Evolutionary conservation across 2,329 filamentous ascomycete species (phyloP).

Genomic region (Fonsecaea pedrosoi): DNA sequence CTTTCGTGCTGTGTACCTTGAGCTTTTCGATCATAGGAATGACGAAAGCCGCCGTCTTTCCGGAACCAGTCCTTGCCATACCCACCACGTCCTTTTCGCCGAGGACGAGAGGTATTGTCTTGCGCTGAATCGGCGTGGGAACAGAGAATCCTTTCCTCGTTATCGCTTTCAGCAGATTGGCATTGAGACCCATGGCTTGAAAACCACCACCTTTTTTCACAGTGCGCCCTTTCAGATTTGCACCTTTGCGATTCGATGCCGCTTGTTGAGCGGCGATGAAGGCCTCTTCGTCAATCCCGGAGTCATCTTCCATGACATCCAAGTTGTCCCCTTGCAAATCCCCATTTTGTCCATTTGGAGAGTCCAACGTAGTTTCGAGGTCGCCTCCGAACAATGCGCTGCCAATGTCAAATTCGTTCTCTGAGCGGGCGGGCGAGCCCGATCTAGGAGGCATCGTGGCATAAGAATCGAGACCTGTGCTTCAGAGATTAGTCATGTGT

Average conservation of each 20-base stretch:
- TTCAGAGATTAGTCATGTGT: neutral
- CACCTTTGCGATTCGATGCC: conserved; percentile 82
- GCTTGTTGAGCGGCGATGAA: conserved; percentile 91
- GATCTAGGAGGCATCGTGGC: conserved; percentile 47
- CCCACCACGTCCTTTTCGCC: conserved; percentile 95
- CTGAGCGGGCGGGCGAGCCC: conserved; percentile 81
- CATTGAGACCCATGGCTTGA: conserved; percentile 89
- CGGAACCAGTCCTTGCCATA: conserved; percentile 98
- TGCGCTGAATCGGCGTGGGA: conserved; percentile 95
- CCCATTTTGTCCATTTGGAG: conserved; percentile 41
- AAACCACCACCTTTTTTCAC: conserved; percentile 97
- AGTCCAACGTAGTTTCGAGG: conserved; percentile 58
- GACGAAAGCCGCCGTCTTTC: conserved; percentile 97
- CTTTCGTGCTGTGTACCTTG: conserved; percentile 82
- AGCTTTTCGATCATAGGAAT: conserved; percentile 97
- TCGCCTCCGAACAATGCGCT: conserved; percentile 73
- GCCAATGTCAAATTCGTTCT: conserved; percentile 90
- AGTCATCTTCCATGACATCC: conserved; percentile 58
- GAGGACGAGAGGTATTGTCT: conserved; percentile 90
- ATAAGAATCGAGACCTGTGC: neutral
- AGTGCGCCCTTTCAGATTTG: conserved; percentile 80
- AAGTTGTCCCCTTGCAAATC: conserved; percentile 38
- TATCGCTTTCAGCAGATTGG: conserved; percentile 86
- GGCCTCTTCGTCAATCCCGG: conserved; percentile 71
- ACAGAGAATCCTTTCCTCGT: conserved; percentile 92